These are phyloP conservation scores for Tuber indicum DNA, from an alignment of 495 filamentous ascomycete species.

Conservation along the genomic window DNA sequence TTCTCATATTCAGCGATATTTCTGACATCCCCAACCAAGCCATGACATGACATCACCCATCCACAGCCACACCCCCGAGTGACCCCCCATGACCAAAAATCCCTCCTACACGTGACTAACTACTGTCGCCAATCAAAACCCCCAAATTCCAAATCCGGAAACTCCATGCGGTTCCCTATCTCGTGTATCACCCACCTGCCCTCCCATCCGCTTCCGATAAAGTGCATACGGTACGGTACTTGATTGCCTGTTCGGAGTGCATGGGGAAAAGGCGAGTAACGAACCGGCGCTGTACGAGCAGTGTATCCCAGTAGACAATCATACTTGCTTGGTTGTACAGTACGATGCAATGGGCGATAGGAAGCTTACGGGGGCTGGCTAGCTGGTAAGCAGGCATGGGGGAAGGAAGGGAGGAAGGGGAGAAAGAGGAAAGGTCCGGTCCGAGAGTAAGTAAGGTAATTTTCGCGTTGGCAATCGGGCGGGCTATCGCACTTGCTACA, in stretches of 20 bases:
- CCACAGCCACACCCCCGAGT: background rate
- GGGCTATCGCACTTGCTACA: background rate
- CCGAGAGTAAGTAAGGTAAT: background rate
- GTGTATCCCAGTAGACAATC: background rate
- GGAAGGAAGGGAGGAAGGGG: background rate
- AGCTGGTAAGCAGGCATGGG: background rate
- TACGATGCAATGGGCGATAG: background rate
- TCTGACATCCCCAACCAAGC: too few relatives aligned
- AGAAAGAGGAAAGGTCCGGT: background rate
- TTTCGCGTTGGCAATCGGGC: background rate
- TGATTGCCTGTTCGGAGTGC: background rate
- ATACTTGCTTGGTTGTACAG: background rate
- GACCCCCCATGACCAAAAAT: background rate
- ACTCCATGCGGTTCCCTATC: background rate
- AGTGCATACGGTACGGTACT: background rate
- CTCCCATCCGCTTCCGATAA: background rate
- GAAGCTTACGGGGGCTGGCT: background rate
- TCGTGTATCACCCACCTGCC: background rate
- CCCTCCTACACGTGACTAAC: background rate
- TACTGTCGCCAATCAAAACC: too few relatives aligned
- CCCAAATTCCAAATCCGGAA: background rate
- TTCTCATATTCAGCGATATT: too few relatives aligned
- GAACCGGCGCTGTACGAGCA: background rate
- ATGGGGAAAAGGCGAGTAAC: background rate
- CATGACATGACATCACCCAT: too few relatives aligned